Conservation (phyloP, 495 filamentous ascomycete genomes). For the Lasiosphaeria miniovina region DNA sequence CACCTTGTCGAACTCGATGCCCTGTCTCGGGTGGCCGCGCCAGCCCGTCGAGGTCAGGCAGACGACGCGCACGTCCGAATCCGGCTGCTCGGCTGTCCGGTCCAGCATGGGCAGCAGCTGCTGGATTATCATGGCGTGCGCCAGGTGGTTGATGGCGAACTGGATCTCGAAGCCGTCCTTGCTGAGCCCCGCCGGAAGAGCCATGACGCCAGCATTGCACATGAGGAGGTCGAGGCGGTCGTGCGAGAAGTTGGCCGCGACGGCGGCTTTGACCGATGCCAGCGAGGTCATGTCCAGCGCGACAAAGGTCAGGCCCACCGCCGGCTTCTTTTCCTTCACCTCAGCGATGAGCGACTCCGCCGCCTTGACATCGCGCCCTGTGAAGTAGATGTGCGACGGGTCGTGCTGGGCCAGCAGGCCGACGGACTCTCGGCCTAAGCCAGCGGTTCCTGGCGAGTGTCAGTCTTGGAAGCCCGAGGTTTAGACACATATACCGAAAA, state of each 20-base stretch:
- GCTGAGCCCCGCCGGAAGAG: slow-evolving; percentile 47
- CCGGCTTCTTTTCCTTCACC: neutral
- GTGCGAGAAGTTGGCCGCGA: slow-evolving; percentile 12
- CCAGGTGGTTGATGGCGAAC: slow-evolving; percentile 68
- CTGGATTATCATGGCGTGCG: slow-evolving; percentile 62
- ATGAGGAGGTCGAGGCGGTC: slow-evolving; percentile 44
- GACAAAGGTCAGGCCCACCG: slow-evolving; percentile 13
- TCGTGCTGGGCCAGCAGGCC: slow-evolving; percentile 39
- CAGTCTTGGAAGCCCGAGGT: neutral
- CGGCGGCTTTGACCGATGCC: slow-evolving; percentile 24
- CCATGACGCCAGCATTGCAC: slow-evolving; percentile 69
- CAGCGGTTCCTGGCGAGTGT: neutral
- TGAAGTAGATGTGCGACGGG: slow-evolving; percentile 46
- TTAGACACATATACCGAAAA: neutral
- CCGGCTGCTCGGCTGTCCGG: slow-evolving; percentile 40
- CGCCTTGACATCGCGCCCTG: slow-evolving; percentile 31
- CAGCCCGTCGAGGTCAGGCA: slow-evolving; percentile 34
- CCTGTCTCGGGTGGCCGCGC: slow-evolving; percentile 33
- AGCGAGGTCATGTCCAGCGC: slow-evolving; percentile 33
- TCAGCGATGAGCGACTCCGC: neutral
- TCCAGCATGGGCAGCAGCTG: slow-evolving; percentile 58
- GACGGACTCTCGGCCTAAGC: slow-evolving; percentile 9
- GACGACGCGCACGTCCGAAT: slow-evolving; percentile 44
- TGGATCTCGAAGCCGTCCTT: slow-evolving; percentile 66
- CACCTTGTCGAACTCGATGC: slow-evolving; percentile 37